A percentile compares a stretch with the other conserved stretches of the same genome.
These are phyloP conservation scores for Syzygium oleosum DNA, from an alignment of 345 rosid species.

Conservation along the genomic window DNA sequence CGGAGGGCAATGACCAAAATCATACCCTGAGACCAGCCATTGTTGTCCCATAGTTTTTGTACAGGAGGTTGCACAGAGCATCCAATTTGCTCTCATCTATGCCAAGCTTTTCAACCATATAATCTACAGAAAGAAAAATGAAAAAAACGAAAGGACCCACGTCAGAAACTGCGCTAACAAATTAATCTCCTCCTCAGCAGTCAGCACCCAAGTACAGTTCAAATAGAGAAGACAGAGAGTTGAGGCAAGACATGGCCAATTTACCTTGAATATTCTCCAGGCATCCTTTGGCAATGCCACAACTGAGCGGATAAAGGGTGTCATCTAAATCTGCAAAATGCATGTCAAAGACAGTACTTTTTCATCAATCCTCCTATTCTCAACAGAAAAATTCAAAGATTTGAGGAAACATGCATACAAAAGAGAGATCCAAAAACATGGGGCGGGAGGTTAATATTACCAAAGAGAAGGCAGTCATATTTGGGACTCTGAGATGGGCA, in stretches of 20 bases:
- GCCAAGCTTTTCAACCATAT: slow-evolving; percentile 61
- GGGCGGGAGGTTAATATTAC: slow-evolving; percentile 18
- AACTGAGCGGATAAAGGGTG: slow-evolving; percentile 73
- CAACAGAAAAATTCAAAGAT: neutral
- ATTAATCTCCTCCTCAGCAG: neutral
- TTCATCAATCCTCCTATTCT: neutral
- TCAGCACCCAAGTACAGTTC: neutral
- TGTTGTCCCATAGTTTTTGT: slow-evolving; percentile 74
- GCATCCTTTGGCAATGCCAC: slow-evolving; percentile 50
- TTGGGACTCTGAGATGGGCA: slow-evolving; percentile 21
- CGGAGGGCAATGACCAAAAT: neutral
- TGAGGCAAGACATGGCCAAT: neutral
- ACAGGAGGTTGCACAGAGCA: slow-evolving; percentile 48
- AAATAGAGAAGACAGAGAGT: neutral
- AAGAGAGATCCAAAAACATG: neutral
- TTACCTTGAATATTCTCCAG: slow-evolving; percentile 66
- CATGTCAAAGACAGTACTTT: neutral
- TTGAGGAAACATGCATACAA: neutral
- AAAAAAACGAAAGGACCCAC: neutral
- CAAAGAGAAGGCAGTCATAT: slow-evolving; percentile 79
- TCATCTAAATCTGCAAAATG: slow-evolving; percentile 70
- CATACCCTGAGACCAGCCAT: slow-evolving; percentile 92
- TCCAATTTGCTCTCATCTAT: slow-evolving; percentile 45
- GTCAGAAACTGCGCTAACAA: neutral
- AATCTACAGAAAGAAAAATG: slow-evolving; percentile 29